A percentile compares a stretch with the other conserved stretches of the same genome.
Evolutionary conservation across 352 stramenopile genomes (phyloP).

Genomic region (Phytophthora hibernalis): DNA sequence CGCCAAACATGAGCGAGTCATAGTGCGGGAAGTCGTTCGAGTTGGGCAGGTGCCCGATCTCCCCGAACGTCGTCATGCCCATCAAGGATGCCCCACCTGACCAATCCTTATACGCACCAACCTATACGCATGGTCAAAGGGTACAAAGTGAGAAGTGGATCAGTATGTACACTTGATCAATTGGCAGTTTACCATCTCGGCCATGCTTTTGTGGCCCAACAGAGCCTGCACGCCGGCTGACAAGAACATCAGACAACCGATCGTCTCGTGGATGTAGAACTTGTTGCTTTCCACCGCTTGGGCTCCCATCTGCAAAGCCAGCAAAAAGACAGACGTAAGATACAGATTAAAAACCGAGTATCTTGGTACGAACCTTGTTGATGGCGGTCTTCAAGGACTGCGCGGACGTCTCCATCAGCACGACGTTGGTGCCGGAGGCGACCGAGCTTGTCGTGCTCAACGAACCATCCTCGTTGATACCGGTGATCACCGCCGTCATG

Average conservation of each 20-base stretch:
- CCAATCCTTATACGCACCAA: conserved; percentile 89
- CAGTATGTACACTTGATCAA: neutral
- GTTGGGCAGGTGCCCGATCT: conserved; percentile 86
- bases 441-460: conserved; percentile 86
- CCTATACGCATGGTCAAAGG: conserved; percentile 37
- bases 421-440: conserved; percentile 75
- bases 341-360: neutral
- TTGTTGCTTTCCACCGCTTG: conserved; percentile 80
- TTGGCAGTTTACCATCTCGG: conserved; percentile 69
- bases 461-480: conserved; percentile 84
- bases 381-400: conserved; percentile 86
- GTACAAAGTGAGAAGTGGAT: neutral
- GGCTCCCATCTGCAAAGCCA: conserved; percentile 64
- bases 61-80: conserved; percentile 89
- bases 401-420: conserved; percentile 88
- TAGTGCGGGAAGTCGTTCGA: conserved; percentile 87
- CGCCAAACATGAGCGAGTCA: conserved; percentile 91
- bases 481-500: conserved; percentile 86
- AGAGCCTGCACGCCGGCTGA: conserved; percentile 87
- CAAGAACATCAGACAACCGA: conserved; percentile 88
- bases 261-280: conserved; percentile 85
- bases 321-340: neutral
- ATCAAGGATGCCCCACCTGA: conserved; percentile 82
- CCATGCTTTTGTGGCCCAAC: conserved; percentile 88
- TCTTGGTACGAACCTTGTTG: conserved; percentile 61